Evolutionary conservation across 148 eudicot genomes (phyloP).

Genomic region (Selenicereus undatus): DNA sequence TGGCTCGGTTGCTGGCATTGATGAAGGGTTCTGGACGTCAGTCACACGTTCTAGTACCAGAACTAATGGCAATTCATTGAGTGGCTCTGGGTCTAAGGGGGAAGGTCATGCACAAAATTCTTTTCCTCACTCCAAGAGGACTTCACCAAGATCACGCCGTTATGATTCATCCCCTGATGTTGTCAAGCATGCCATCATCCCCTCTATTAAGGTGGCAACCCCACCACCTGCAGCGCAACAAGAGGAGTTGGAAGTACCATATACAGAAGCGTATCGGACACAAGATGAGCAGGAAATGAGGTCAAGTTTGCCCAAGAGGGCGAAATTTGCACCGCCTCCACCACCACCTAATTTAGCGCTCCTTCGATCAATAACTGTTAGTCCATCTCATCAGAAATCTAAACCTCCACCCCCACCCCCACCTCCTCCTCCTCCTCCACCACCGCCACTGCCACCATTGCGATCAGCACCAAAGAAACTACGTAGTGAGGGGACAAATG

Average conservation of each 20-base stretch:
- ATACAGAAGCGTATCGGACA: conserved; percentile 14
- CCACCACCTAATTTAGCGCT: conserved; percentile 37
- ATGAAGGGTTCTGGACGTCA: conserved; percentile 45
- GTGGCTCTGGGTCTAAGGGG: conserved; percentile 9
- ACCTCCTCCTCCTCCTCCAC: conserved; percentile 41
- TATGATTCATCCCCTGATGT: conserved; percentile 49
- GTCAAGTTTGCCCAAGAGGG: conserved; percentile 55
- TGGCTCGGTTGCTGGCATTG: conserved; percentile 61
- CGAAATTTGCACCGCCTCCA: conserved; percentile 41
- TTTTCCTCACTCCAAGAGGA: conserved; percentile 70
- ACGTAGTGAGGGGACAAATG: conserved; percentile 18
- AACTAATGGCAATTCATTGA: conserved; percentile 18
- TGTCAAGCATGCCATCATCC: conserved; percentile 47
- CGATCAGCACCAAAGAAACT: conserved; percentile 22
- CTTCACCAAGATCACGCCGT: conserved; percentile 69
- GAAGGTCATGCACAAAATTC: conserved; percentile 21
- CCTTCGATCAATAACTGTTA: conserved; percentile 41
- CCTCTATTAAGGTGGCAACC: conserved; percentile 45
- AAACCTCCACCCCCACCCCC: conserved; percentile 26
- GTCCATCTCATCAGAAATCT: conserved; percentile 35
- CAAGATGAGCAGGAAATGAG: conserved; percentile 17
- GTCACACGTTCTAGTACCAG: conserved; percentile 28
- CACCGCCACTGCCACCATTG: conserved; percentile 30
- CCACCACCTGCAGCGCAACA: neutral
- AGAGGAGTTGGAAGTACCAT: conserved; percentile 10